A percentile compares a stretch with the other conserved stretches of the same genome.
Evolutionary conservation across 2,329 filamentous ascomycete species (phyloP).

Genomic region (Trichoderma simmonsii): DNA sequence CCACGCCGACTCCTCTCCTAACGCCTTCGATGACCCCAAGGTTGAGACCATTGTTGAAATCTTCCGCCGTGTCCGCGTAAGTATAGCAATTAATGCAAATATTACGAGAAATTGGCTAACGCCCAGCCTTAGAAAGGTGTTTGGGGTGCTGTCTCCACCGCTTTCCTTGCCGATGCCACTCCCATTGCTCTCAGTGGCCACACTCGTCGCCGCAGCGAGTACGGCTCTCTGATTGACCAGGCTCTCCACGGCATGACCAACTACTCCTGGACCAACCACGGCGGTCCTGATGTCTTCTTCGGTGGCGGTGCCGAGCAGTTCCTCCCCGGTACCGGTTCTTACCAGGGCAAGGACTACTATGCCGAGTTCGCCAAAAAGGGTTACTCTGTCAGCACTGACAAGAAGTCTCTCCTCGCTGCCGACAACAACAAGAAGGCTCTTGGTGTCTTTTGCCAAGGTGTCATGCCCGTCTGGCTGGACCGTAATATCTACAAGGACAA

Average conservation of each 20-base stretch:
- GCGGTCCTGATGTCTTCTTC: slow-evolving; percentile 76
- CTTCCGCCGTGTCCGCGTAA: slow-evolving; percentile 65
- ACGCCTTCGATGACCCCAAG: slow-evolving; percentile 78
- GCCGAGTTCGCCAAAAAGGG: slow-evolving; percentile 68
- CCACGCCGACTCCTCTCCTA: slow-evolving; percentile 72
- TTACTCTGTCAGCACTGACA: slow-evolving; percentile 71
- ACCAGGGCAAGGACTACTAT: slow-evolving; percentile 74
- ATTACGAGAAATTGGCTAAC: slow-evolving; percentile 16
- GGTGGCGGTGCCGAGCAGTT: slow-evolving; percentile 83
- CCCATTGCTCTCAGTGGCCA: slow-evolving; percentile 73
- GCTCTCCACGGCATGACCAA: slow-evolving; percentile 73
- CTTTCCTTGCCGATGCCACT: slow-evolving; percentile 77
- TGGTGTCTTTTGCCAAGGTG: slow-evolving; percentile 72
- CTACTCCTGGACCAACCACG: slow-evolving; percentile 75
- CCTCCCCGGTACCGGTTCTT: slow-evolving; percentile 61
- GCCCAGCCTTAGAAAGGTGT: slow-evolving; percentile 42
- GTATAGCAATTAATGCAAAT: slow-evolving; percentile 28
- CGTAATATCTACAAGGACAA: slow-evolving; percentile 76
- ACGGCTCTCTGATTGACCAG: slow-evolving; percentile 71
- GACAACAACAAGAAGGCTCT: slow-evolving; percentile 62
- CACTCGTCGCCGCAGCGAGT: slow-evolving; percentile 65
- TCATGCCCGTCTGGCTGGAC: slow-evolving; percentile 83
- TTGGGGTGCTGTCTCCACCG: slow-evolving; percentile 72
- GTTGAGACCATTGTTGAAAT: slow-evolving; percentile 80
- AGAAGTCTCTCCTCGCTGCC: slow-evolving; percentile 61